Evolutionary conservation across 2,329 filamentous ascomycete genomes (phyloP), one percentile per base, ranked within the genome.

Genomic region (Tolypocladium nubicola): DNA sequence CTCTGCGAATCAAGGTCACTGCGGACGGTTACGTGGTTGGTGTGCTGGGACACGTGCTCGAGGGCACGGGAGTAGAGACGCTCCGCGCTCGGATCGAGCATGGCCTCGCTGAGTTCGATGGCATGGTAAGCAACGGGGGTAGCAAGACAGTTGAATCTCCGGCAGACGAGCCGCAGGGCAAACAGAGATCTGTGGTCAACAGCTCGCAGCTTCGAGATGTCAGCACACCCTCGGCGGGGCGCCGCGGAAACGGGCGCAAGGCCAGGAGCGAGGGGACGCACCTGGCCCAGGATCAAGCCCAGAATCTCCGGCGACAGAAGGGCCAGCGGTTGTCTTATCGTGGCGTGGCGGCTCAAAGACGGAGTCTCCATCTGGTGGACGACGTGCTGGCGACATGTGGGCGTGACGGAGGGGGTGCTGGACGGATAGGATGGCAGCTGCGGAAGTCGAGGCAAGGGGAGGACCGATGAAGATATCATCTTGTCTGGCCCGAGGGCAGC

Each of bases 61-160:
- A 75, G 62, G 9, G 69, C 66, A 4, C 64, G 57, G 4, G 72
- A 68, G 54, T 72, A 71, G 11, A 61, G 61, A 16, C 57, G 61
- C 45, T 71, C 67, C n/a, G 71, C 68, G 54, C 69, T 64, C 8
- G 65, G 64, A 13, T 65, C 64, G 53, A 76, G 66, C 14, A 79
- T 69, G 41, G 61, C 58, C 47, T 70, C 64, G 54, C 72, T 77
- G 23, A 79, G 61, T 1, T 63, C 62, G 26, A 79, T 56, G 10
- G 64, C 67, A 38, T 69, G 68, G 62, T 78, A 79, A 43, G 67
- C 63, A 26, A 78, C 70, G 0, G 77, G 77, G 13, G 71, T 75
- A 43, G 71, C 69, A 45, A 79, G 30, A 19, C 26, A 30, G 33
- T 57, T 23, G 14, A 57, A 53, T 11, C 38, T 16, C n/a, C 55